Evolutionary conservation across 129 eudicot species (phyloP).

Genomic region (Heracleum sosnowskyi): DNA sequence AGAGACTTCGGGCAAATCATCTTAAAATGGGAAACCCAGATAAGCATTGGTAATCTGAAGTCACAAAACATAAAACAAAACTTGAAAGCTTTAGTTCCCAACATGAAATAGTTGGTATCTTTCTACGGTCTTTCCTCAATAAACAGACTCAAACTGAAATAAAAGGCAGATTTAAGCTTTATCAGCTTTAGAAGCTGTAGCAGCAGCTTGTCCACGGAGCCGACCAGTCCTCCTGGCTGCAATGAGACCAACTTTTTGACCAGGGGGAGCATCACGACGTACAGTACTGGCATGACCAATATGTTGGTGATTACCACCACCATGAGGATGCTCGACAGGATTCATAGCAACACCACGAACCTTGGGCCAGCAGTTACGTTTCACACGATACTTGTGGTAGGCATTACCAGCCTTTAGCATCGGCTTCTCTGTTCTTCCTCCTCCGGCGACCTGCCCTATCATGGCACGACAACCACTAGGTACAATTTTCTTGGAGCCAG

Average conservation of each 20-base stretch:
- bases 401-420: constrained; percentile 86
- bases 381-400: constrained; percentile 84
- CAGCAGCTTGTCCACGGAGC: constrained; percentile 86
- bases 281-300: constrained; percentile 96
- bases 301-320: constrained; percentile 99
- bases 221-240: constrained; percentile 95
- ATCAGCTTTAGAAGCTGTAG: constrained; percentile 71
- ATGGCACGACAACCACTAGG: constrained; percentile 90
- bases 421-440: constrained; percentile 94
- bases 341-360: constrained; percentile 99
- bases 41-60: not conserved
- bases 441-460: constrained; percentile 96
- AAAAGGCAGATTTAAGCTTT: constrained; percentile 38
- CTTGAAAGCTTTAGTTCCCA: not conserved
- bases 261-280: constrained; percentile 95
- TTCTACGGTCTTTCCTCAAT: not conserved
- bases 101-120: not conserved
- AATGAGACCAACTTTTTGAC: constrained; percentile 93
- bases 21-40: no score
- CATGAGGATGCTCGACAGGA: constrained; percentile 99
- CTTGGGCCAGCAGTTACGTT: constrained; percentile 99
- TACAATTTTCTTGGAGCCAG: constrained; percentile 84
- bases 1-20: no score
- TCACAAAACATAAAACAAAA: not conserved
- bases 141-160: not conserved